Percentiles rank a stretch among this genome's conserved stretches.
phyloP scores from a whole-genome alignment of 192 early-diverging fungal species.

The Chytriomyces sp. region DNA sequence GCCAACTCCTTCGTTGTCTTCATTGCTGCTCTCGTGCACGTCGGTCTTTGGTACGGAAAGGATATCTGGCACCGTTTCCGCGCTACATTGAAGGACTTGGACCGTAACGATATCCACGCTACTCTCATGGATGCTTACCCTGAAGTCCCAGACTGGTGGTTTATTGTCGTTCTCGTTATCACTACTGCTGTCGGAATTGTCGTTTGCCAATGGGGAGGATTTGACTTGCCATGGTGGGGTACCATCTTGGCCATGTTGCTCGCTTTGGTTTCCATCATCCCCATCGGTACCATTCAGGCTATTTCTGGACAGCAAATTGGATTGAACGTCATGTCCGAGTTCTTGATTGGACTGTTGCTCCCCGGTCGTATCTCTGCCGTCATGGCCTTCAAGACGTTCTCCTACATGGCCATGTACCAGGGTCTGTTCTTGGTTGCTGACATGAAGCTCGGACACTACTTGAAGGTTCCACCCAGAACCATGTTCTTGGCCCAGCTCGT shows the following conservation, averaged over 20 bases:
- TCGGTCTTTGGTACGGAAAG: slow-evolving; percentile 62
- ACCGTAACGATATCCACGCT: slow-evolving; percentile 63
- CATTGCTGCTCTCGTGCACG: slow-evolving; percentile 61
- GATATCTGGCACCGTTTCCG: slow-evolving; percentile 18
- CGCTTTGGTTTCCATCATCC: slow-evolving; percentile 32
- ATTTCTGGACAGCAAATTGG: slow-evolving; percentile 78
- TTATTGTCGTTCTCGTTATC: slow-evolving; percentile 51
- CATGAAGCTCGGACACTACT: slow-evolving; percentile 80
- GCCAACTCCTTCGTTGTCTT: slow-evolving; percentile 50
- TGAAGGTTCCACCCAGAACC: slow-evolving; percentile 67
- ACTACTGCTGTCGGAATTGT: slow-evolving; percentile 46
- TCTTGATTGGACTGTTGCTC: slow-evolving; percentile 78
- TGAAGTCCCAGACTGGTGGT: slow-evolving; percentile 71
- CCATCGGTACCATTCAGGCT: slow-evolving; percentile 79
- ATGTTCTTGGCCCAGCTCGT: slow-evolving; percentile 60
- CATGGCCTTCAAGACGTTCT: slow-evolving; percentile 86
- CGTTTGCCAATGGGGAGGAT: slow-evolving; percentile 44
- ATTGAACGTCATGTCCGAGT: slow-evolving; percentile 86
- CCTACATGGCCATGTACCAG: slow-evolving; percentile 79
- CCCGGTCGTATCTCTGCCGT: slow-evolving; percentile 83
- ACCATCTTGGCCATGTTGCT: slow-evolving; percentile 36
- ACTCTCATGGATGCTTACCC: slow-evolving; percentile 71
- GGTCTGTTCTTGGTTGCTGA: slow-evolving; percentile 71
- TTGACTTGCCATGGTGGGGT: slow-evolving; percentile 78
- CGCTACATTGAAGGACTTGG: slow-evolving; percentile 4